These are phyloP conservation scores for Xylariaceae sp. DNA, from an alignment of 2,329 filamentous ascomycete genomes.

Conservation along the genomic window DNA sequence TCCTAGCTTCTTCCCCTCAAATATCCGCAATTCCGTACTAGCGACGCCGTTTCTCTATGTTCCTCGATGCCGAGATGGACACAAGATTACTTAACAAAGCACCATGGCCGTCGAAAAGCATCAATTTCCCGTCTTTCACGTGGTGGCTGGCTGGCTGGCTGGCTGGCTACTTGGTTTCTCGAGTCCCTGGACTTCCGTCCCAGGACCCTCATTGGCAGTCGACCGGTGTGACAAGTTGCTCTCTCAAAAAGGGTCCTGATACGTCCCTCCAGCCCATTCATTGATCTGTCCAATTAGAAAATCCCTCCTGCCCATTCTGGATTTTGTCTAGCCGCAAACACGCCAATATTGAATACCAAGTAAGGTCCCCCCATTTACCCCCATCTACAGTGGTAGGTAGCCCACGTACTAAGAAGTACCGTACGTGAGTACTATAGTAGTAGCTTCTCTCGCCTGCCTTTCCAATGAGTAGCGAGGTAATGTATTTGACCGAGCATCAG, in stretches of 20 bases:
- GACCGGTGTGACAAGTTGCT: slow-evolving; percentile 31
- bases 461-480: slow-evolving; percentile 6
- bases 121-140: background rate
- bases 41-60: too few relatives aligned
- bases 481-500: slow-evolving; percentile 10
- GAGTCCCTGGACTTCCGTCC: slow-evolving; percentile 5
- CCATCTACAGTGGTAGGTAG: background rate
- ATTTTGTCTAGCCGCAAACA: slow-evolving; percentile 16
- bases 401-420: slow-evolving; percentile 8
- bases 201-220: slow-evolving; percentile 1
- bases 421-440: background rate
- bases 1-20: too few relatives aligned
- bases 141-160: background rate
- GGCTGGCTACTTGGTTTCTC: background rate
- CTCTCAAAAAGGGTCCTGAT: slow-evolving; percentile 14
- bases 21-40: too few relatives aligned
- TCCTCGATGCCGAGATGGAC: too few relatives aligned
- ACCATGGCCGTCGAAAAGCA: too few relatives aligned
- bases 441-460: slow-evolving; percentile 2
- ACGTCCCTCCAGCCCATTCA: slow-evolving; percentile 17
- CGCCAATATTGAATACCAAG: background rate
- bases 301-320: slow-evolving; percentile 26
- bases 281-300: slow-evolving; percentile 23
- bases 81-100: too few relatives aligned
- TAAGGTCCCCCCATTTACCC: too few relatives aligned